Conservation (phyloP, 1,139 yeast species). For the Hansenula lynferdii region DNA sequence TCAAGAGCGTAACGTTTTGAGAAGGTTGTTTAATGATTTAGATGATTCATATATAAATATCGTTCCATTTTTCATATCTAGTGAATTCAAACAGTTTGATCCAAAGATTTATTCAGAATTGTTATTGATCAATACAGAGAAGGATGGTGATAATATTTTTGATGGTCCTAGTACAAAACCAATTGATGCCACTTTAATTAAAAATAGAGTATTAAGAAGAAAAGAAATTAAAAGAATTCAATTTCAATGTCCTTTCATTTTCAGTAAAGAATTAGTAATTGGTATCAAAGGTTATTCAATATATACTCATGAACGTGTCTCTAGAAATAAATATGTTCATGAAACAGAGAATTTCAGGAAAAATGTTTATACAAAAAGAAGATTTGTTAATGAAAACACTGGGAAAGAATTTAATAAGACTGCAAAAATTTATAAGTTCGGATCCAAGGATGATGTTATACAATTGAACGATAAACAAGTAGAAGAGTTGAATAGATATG, state of each 20-base stretch:
- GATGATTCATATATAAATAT: constrained; percentile 47
- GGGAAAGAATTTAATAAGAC: constrained; percentile 36
- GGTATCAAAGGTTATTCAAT: constrained; percentile 70
- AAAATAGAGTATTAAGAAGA: constrained; percentile 45
- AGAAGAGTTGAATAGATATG: constrained; percentile 29
- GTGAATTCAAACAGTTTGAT: constrained; percentile 38
- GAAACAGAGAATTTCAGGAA: constrained; percentile 46
- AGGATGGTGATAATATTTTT: constrained; percentile 16
- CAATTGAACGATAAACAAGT: constrained; percentile 34
- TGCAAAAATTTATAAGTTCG: constrained; percentile 37
- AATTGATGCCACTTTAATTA: constrained; percentile 40
- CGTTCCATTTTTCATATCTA: constrained; percentile 59
- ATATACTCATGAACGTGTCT: constrained; percentile 48
- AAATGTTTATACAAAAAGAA: constrained; percentile 48
- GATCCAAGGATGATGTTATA: constrained; percentile 33
- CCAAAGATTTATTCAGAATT: constrained; percentile 51
- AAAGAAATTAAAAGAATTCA: constrained; percentile 60
- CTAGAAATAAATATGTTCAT: constrained; percentile 41
- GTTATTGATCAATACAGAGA: constrained; percentile 26
- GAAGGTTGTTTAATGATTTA: constrained; percentile 58
- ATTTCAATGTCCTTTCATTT: constrained; percentile 54
- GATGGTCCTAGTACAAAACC: constrained; percentile 38
- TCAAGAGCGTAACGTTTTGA: constrained; percentile 36
- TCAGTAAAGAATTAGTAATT: constrained; percentile 49
- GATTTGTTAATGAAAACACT: constrained; percentile 33